Evolutionary conservation across 1,139 yeast species (phyloP), one percentile per base, ranked within the genome.

Genomic region (Torulaspora pretoriensis): DNA sequence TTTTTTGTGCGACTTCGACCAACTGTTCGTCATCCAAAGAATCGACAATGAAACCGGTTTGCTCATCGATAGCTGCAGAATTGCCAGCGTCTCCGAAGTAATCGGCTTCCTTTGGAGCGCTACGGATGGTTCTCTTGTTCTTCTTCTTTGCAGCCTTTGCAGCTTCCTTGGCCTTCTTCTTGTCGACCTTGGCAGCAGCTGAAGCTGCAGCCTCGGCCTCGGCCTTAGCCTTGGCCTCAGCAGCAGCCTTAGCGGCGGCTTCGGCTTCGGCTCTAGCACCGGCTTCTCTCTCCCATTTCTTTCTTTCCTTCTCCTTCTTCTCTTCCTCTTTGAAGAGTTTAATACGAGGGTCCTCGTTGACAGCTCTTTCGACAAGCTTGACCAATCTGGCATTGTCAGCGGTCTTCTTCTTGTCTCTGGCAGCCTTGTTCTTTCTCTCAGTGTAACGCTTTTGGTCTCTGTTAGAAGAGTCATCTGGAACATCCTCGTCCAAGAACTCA

Each of bases 401-500:
- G 65, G 92, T 90, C 83, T 94, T 94, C 77, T 81, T 86, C 84
- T 92, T 92, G 77, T 86, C 86, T 75, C 99, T 87, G 52, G 95
- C 88, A 57, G 96, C 90, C 70, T 87, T 78, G 77, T 92, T 92
- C 78, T 94, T 92, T 77, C 92, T 88, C 74, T 92, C 98, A 60
- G 90, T 84, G 75, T 89, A 87, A 74, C 99, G 95, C 77, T 92
- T 92, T 79, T 92, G 95, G 69, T 92, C 98, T 78, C 99, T 89
- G 81, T 92, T 94, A 53, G 96, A 87, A 52, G 97, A 86, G 72
- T 92, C 99, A 74, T 92, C 99, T 56, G 99, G 99, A 64, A 90
- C 97, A 68, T 92, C 99, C 74, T 92, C 98, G 66, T 92, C 99
- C 68, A 90, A 80, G 73, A 90, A 92, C 74, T 92, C 99, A 66